Conservation (phyloP, 2,329 filamentous ascomycete species). For the Trichophyton schoenleinii region DNA sequence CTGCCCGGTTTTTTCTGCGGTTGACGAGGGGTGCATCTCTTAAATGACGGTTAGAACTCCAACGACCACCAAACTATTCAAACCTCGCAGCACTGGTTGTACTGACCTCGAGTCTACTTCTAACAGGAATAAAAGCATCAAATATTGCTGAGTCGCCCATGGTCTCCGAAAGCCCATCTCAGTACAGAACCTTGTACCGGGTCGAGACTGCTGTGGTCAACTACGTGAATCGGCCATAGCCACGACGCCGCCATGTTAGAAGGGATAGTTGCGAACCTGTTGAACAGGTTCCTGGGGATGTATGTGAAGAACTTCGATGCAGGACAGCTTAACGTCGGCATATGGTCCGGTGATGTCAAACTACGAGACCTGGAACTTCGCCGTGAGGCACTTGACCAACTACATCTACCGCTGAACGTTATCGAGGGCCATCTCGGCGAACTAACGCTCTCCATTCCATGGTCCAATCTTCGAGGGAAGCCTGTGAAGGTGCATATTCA, state of each 20-base stretch:
- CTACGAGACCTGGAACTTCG: constrained; percentile 84
- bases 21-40: neutral
- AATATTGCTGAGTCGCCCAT: neutral
- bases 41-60: constrained; percentile 1
- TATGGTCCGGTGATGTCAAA: constrained; percentile 98
- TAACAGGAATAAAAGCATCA: neutral
- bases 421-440: constrained; percentile 87
- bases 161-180: neutral
- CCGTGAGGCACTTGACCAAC: constrained; percentile 88
- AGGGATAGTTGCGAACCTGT: constrained; percentile 86
- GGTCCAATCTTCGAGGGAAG: constrained; percentile 90
- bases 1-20: neutral
- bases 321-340: constrained; percentile 92
- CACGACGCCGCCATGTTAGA: constrained; percentile 60
- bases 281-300: constrained; percentile 99
- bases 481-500: constrained; percentile 92
- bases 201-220: constrained; percentile 58
- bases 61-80: neutral
- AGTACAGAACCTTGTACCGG: neutral
- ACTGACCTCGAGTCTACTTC: neutral
- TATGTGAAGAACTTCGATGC: constrained; percentile 99
- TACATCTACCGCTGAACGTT: constrained; percentile 92
- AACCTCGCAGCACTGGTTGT: neutral
- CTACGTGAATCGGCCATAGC: constrained; percentile 71
- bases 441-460: constrained; percentile 85